Conservation (phyloP, 345 rosid species). For the Stellera chamaejasme region DNA sequence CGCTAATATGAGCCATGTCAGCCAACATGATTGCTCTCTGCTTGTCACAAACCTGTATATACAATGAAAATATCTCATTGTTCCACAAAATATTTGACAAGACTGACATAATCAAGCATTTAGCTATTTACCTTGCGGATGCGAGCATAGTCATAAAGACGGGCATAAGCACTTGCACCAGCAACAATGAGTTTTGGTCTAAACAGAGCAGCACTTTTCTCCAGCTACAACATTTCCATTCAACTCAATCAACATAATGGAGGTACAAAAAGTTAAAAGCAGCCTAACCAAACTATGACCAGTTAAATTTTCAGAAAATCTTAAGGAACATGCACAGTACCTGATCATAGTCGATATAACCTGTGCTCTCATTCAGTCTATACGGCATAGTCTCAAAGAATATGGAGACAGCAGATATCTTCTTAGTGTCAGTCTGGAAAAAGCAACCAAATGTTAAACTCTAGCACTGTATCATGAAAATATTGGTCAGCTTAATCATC, state of each 20-base stretch:
- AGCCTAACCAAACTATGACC: too few relatives aligned
- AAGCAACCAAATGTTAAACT: constrained; percentile 5
- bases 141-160: constrained; percentile 84
- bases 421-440: constrained; percentile 86
- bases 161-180: constrained; percentile 98
- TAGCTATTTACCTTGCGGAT: constrained; percentile 63
- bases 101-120: constrained; percentile 4
- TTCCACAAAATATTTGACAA: constrained; percentile 2
- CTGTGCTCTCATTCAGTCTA: constrained; percentile 83
- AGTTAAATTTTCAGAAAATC: not conserved
- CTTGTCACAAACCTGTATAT: constrained; percentile 85
- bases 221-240: constrained; percentile 45
- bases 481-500: too few relatives aligned
- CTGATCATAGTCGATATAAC: constrained; percentile 94
- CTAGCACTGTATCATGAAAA: not conserved
- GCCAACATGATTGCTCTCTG: constrained; percentile 84
- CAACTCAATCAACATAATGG: constrained; percentile 10
- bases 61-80: constrained; percentile 8
- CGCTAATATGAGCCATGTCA: constrained; percentile 98
- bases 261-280: too few relatives aligned
- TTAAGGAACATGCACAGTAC: constrained; percentile 22
- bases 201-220: constrained; percentile 73
- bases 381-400: constrained; percentile 98
- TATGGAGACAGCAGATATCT: constrained; percentile 93
- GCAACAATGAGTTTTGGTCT: constrained; percentile 96